Evolutionary conservation across 2,329 filamentous ascomycete species (phyloP).

Genomic region (Nothomitra cinnamomea): DNA sequence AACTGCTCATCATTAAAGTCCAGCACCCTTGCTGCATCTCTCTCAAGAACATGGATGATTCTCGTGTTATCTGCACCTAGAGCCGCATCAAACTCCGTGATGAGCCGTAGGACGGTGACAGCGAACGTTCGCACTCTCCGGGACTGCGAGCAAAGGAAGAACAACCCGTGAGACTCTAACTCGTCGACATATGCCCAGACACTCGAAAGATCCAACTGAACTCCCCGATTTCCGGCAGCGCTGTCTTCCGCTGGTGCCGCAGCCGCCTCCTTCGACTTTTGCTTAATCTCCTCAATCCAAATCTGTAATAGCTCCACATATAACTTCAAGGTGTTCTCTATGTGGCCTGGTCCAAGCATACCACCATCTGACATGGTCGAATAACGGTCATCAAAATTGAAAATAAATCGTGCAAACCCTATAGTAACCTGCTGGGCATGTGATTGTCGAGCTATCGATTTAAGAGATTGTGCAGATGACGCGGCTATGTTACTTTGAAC

Average conservation of each 20-base stretch:
- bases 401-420: conserved; percentile 93
- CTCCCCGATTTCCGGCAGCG: conserved; percentile 48
- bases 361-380: conserved; percentile 96
- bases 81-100: conserved; percentile 83
- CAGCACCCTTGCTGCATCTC: conserved; percentile 74
- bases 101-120: conserved; percentile 77
- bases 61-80: conserved; percentile 64
- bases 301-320: conserved; percentile 91
- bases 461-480: conserved; percentile 82
- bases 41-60: conserved; percentile 83
- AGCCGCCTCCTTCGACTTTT: conserved; percentile 60
- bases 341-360: conserved; percentile 84
- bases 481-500: conserved; percentile 82
- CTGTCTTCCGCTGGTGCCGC: conserved; percentile 46
- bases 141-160: conserved; percentile 94
- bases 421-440: conserved; percentile 93
- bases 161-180: conserved; percentile 88
- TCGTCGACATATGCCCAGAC: conserved; percentile 91
- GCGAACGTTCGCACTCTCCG: conserved; percentile 76
- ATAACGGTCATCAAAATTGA: conserved; percentile 95
- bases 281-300: conserved; percentile 93
- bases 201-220: conserved; percentile 70
- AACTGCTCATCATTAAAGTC: conserved; percentile 84
- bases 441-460: conserved; percentile 84
- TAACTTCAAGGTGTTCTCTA: conserved; percentile 79